Evolutionary conservation across 345 rosid genomes (phyloP).

Genomic region (Arabis alpina): DNA sequence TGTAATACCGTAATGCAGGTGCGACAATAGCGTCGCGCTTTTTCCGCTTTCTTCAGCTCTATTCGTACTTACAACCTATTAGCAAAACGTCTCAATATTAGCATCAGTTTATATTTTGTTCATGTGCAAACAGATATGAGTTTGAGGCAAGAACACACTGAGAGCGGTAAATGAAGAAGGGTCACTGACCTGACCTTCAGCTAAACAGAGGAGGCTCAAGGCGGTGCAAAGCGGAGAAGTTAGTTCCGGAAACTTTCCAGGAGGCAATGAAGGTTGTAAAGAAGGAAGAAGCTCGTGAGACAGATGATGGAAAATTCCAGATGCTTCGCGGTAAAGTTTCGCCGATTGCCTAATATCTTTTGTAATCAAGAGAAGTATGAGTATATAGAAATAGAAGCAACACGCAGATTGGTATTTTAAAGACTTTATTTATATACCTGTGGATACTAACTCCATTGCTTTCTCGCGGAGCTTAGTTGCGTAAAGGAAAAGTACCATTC

Average conservation of each 20-base stretch:
- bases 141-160: not conserved
- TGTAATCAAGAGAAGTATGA: not conserved
- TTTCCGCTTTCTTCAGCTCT: slow-evolving; percentile 70
- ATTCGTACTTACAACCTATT: slow-evolving; percentile 61
- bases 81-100: not conserved
- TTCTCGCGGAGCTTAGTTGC: slow-evolving; percentile 69
- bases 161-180: not conserved
- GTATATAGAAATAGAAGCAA: not conserved
- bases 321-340: slow-evolving; percentile 71
- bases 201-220: slow-evolving; percentile 74
- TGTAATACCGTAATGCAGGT: slow-evolving; percentile 69
- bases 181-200: slow-evolving; percentile 78
- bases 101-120: not conserved
- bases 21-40: slow-evolving; percentile 58
- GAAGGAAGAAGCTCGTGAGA: slow-evolving; percentile 60
- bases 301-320: slow-evolving; percentile 70
- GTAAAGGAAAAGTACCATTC: slow-evolving; percentile 62
- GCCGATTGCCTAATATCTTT: slow-evolving; percentile 66
- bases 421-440: slow-evolving; percentile 47
- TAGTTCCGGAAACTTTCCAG: slow-evolving; percentile 67
- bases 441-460: slow-evolving; percentile 60
- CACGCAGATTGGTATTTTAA: not conserved
- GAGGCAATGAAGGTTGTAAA: slow-evolving; percentile 46
- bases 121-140: not conserved
- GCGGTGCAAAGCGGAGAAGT: slow-evolving; percentile 53